Conservation (phyloP, 257 asterid genomes). For the Verbascum thapsus region DNA sequence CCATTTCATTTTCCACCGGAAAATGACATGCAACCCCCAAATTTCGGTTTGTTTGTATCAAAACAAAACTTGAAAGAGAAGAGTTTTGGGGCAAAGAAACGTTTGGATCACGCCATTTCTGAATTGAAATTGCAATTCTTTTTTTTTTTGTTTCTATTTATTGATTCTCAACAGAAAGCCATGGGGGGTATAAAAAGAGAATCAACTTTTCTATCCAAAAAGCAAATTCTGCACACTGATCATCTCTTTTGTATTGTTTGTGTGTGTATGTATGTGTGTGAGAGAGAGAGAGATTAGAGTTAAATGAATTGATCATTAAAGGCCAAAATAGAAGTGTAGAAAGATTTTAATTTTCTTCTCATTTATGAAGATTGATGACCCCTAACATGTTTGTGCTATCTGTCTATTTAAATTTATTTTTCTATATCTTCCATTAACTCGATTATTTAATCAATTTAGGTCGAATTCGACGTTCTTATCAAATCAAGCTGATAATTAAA, state of each 20-base stretch:
- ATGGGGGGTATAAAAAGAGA: constrained; percentile 36
- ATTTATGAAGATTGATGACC: constrained; percentile 23
- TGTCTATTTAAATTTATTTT: constrained; percentile 32
- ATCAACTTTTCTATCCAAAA: constrained; percentile 33
- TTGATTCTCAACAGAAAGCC: constrained; percentile 29
- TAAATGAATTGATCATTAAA: not conserved
- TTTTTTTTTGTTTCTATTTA: too few species aligned
- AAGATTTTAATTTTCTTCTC: constrained; percentile 32
- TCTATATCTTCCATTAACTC: constrained; percentile 34
- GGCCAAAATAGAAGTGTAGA: constrained; percentile 30
- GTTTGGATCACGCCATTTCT: constrained; percentile 38
- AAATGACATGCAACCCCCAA: constrained; percentile 36
- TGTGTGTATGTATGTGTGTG: too few species aligned
- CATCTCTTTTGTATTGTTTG: too few species aligned
- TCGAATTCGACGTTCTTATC: too few species aligned
- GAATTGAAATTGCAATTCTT: too few species aligned
- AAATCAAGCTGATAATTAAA: too few species aligned
- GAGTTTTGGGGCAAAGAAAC: constrained; percentile 27
- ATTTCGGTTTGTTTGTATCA: constrained; percentile 20
- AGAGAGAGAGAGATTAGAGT: too few species aligned
- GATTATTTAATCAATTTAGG: too few species aligned
- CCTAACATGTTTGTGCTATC: constrained; percentile 23
- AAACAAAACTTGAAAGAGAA: constrained; percentile 32
- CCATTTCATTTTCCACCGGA: constrained; percentile 28
- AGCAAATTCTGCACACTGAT: constrained; percentile 25